These are phyloP conservation scores for Syncephalis fuscata DNA, from an alignment of 371 early-diverging fungal genomes.

Conservation along the genomic window DNA sequence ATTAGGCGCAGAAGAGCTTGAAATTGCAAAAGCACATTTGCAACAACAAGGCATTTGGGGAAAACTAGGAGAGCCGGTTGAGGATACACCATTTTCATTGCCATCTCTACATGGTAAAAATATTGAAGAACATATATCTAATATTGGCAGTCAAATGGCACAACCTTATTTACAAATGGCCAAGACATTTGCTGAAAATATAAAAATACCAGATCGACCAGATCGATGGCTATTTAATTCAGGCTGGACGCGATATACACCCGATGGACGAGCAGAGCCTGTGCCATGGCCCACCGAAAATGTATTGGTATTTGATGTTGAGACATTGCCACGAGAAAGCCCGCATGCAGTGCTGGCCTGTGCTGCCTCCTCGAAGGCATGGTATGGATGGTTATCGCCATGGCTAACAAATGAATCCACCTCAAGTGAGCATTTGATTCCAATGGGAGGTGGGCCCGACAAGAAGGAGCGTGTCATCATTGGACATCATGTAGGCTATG, in stretches of 20 bases:
- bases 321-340: constrained; percentile 45
- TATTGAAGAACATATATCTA: constrained; percentile 71
- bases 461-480: constrained; percentile 36
- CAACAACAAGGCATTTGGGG: constrained; percentile 40
- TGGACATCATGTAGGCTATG: constrained; percentile 89
- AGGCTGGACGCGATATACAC: constrained; percentile 78
- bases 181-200: constrained; percentile 17
- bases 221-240: constrained; percentile 30
- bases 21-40: constrained; percentile 36
- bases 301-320: constrained; percentile 78
- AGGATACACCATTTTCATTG: constrained; percentile 20
- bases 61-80: constrained; percentile 24
- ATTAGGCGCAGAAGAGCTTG: no score
- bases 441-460: constrained; percentile 22
- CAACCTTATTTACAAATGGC: constrained; percentile 33
- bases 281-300: constrained; percentile 44
- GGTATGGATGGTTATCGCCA: constrained; percentile 93
- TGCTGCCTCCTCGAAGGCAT: constrained; percentile 51
- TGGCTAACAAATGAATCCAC: constrained; percentile 22
- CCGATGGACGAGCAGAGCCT: constrained; percentile 13
- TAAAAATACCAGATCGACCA: constrained; percentile 19
- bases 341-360: constrained; percentile 70
- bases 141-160: constrained; percentile 46
- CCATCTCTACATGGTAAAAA: constrained; percentile 31
- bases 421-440: constrained; percentile 37